Base-by-base conservation (phyloP, 2,329 filamentous ascomycete species). In the Cladosporium sp. region DNA sequence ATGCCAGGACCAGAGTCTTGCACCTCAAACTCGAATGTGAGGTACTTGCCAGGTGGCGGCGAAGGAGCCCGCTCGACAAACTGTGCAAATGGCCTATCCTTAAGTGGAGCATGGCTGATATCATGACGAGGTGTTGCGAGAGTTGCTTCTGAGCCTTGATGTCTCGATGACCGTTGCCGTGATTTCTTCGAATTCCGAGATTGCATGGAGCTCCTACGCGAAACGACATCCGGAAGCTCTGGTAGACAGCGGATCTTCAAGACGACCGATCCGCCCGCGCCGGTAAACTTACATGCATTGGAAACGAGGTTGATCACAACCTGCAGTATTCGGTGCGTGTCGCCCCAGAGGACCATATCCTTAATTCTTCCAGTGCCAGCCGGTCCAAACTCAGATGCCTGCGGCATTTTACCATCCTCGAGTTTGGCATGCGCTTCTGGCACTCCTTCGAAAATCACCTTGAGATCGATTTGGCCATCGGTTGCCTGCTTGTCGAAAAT, bases 241-340 rank as follows among this genome's bases (percentile, higher is more conserved):
- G 88, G 86, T 0, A 90, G 71, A 72, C 92, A 96, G 69, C 86
- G 87, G 66, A 97, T 93, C 8, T 88, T 86, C 10, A 97, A 85
- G 30, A 88, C 85, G 3, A 97, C 91, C 34, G 84, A 89, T 8
- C 93, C 93, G 1, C 88, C 88, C 7, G 87, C 78, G 0, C 92
- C 91, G 0, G 93, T 97, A 74, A 97, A 97, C 76, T 97, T 97
- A 52, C 97, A 81, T 76, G 90, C 92, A 80, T 97, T 97, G 78
- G 91, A 93, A 57, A 96, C 92, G 11, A 97, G 82, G 74, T 96
- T 96, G 81, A 96, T 97, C 57, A 97, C 87, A n/a, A 97, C 91
- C 76, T 97, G 93, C 30, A 96, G 80, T 47, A 97, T 95, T 54
- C 93, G 85, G 74, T 97, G 92, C 71, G 95, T 91, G 72, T 97